Base-by-base conservation (phyloP, 345 rosid genomes). In the Noccaea bulbosa region DNA sequence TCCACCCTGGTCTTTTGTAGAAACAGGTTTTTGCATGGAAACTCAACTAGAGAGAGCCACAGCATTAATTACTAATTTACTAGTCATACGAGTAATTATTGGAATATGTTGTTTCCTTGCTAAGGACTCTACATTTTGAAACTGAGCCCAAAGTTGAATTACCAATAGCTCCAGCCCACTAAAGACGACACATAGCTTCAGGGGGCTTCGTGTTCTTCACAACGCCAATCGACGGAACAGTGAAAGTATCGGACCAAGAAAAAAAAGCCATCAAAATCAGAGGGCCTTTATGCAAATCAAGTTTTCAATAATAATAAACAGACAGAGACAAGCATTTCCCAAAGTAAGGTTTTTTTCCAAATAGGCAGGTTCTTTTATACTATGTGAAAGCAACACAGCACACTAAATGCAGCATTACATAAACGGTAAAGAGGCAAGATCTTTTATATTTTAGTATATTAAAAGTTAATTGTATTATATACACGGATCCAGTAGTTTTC, bases 161-260 rank as follows among this genome's bases (percentile, higher is more conserved):
- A 4, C 16, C 0, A 1, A 55, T 55, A 55, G 8, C 34, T 58
- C 66, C 74, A 70, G 3, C 73, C 58, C 73, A 57, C 3, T 37
- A 46, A 35, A 55, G 44, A 34, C 39, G 7, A 68, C 45, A 20
- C 11, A 14, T 52, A 52, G 71, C 60, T 52, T 53, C 9, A 40
- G n/a, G 27, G 30, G 30, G 30, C 30, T 27, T 27, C 4, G 4
- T 27, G 30, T 30, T n/a, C 11, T 59, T 27, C 17, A 22, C 48
- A 40, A 39, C 17, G 48, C 15, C 15, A 43, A 11, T n/a, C 47
- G 12, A 1, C 15, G 8, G 12, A 2, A 35, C 30, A 15, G 16
- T 1, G 11, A n/a, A 32, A 40, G 16, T 40, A 40, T 59, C 7
- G 35, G 11, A 37, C 0, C 37, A 30, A 41, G n/a, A 44, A 5